Base-by-base conservation (phyloP, 2,329 filamentous ascomycete species). In the Ceratocystis variospora region DNA sequence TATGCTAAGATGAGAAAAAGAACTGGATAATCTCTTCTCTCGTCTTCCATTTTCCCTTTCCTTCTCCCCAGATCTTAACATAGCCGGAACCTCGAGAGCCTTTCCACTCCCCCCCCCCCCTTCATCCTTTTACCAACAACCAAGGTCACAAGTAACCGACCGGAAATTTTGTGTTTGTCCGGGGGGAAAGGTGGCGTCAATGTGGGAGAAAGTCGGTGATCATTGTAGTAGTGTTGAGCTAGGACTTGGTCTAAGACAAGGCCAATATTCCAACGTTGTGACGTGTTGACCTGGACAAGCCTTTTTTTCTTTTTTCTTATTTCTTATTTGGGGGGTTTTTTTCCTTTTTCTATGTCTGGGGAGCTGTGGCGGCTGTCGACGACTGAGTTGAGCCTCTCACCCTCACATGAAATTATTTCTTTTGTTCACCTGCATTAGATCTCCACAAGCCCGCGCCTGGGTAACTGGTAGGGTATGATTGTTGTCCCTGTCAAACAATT, bases 401-500 rank as follows among this genome's bases (percentile, higher is more conserved):
- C 8, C 55, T 59, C 55, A 59, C 28, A 59, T 59, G 33, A n/a
- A 25, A 37, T n/a, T n/a, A 15, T 59, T 59, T 31, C 55, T 37
- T 59, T 17, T 59, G 17, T 59, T 59, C 55, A 59, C 55, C 55
- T 59, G 55, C 55, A 59, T 59, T 59, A 31, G 28, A 37, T 17
- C 55, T 53, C 48, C 48, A 53, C 55, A 22, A 15, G 22, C 28
- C 53, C 25, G 28, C 53, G 53, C 53, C 28, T 31, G 28, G 37
- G 12, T 59, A 6, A 17, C 33, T n/a, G 25, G 28, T 19, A 59
- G 55, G 55, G 55, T 59, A 37, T 59, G 55, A 59, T 59, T 59
- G 55, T 59, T 33, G 28, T 59, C 55, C 55, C 55, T 59, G 55
- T 59, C 55, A 59, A 59, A 59, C 8, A 59, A 59, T 59, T 59